Percentiles rank a stretch among this genome's conserved stretches.
Conservation (phyloP, 2,329 filamentous ascomycete species). For the Fusarium protoensiforme region DNA sequence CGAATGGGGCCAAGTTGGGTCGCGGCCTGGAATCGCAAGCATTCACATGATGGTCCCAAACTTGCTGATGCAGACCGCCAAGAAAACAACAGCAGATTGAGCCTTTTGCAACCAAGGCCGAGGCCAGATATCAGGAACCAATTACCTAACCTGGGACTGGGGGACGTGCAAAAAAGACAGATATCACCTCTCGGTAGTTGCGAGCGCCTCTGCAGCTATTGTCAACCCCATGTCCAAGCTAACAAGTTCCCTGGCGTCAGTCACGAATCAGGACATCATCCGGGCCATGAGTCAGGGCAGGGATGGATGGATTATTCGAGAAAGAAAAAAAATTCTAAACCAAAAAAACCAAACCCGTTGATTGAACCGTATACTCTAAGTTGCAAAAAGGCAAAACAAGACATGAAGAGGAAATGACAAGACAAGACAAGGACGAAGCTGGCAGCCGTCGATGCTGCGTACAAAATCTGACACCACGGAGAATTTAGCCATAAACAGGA, state of each 20-base stretch:
- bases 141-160: conserved; percentile 5
- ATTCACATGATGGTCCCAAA: conserved; percentile 22
- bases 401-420: conserved; percentile 11
- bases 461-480: conserved; percentile 20
- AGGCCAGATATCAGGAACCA: conserved; percentile 17
- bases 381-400: conserved; percentile 15
- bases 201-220: conserved; percentile 2
- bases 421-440: conserved; percentile 10
- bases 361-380: conserved; percentile 37
- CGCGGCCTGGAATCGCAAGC: neutral
- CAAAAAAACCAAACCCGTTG: conserved; percentile 19
- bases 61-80: conserved; percentile 30
- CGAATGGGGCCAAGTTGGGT: conserved; percentile 15
- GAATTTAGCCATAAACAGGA: conserved; percentile 31
- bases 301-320: neutral
- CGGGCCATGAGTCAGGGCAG: neutral
- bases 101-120: conserved; percentile 12
- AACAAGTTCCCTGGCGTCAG: conserved; percentile 16
- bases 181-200: conserved; percentile 20
- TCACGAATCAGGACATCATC: conserved; percentile 31
- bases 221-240: conserved; percentile 1
- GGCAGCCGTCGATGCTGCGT: neutral
- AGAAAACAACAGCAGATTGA: conserved; percentile 4
- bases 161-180: conserved; percentile 9
- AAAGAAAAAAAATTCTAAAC: conserved; percentile 11